Base-by-base conservation (phyloP, 371 early-diverging fungal genomes). In the Mucor velutinosus region DNA sequence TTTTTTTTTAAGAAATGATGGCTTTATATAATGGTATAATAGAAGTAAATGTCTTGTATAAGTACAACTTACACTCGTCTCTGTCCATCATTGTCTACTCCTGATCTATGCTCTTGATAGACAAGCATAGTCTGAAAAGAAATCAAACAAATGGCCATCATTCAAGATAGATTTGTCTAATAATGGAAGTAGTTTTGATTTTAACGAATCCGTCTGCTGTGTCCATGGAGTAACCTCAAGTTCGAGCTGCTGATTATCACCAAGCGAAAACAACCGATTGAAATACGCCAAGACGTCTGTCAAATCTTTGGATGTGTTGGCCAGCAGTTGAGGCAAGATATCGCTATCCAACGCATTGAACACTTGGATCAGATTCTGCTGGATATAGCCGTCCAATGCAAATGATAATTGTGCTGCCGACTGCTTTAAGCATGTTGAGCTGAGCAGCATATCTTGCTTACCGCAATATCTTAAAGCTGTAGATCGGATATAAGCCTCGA, bases 101-200 rank as follows among this genome's bases (percentile, higher is more conserved):
- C 5, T 37, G 6, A 23, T 14, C 27, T 53, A 53, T 27, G 23
- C 53, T 57, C 65, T 65, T 47, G 73, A 73, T 12, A 73, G 32
- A 35, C 73, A 73, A 58, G 68, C 65, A 62, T 73, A 73, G 33
- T 57, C 62, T 27, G 62, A 65, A 65, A 73, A 73, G 58, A 73
- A 73, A 32, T 73, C 66, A 29, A 32, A 25, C 12, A 68, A 39
- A 55, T 73, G 73, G 37, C 65, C 59, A 27, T 73, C 73, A 25
- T 60, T 64, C 17, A 60, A 32, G 15, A 35, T 51, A 21, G 64
- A 73, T 7, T 35, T 61, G 21, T 67, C 49, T 21, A 73, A 55
- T 57, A 65, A 56, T 21, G 73, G 73, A 7, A 69, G 43, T 33
- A 73, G 23, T 51, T 62, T 60, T 15, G 45, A 43, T 45, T 65